Conservation (phyloP, 2,329 filamentous ascomycete genomes). For the Talaromyces piceae region DNA sequence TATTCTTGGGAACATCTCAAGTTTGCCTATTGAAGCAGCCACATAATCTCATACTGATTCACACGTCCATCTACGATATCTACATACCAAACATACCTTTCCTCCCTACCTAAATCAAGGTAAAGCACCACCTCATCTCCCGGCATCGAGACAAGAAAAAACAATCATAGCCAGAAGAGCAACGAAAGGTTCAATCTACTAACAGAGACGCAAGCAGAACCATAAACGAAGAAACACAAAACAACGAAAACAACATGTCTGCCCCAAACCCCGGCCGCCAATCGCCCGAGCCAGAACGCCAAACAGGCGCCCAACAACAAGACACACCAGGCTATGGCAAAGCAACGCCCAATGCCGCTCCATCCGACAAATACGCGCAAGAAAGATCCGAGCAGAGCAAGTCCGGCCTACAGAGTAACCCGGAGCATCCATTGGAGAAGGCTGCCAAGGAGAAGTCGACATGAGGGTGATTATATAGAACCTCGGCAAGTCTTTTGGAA, state of each 20-base stretch:
- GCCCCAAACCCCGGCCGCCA: conserved; percentile 55
- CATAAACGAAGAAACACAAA: not conserved
- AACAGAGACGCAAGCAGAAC: no score
- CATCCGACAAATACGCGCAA: conserved; percentile 24
- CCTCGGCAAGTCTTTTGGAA: no score
- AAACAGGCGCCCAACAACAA: conserved; percentile 57
- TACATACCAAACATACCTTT: no score
- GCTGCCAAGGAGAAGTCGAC: conserved; percentile 27
- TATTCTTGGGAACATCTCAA: no score
- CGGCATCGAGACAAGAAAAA: no score
- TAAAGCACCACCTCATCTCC: no score
- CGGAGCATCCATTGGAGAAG: conserved; percentile 33
- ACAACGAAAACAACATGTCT: conserved; percentile 6
- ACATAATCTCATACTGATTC: no score
- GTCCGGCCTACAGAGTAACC: conserved; percentile 33
- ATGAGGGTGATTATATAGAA: not conserved
- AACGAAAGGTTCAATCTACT: no score
- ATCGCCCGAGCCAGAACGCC: conserved; percentile 66
- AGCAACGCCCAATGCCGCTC: conserved; percentile 45
- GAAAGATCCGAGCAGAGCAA: conserved; percentile 22
- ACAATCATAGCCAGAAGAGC: no score
- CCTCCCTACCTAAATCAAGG: no score
- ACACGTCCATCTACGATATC: no score
- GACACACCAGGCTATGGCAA: conserved; percentile 52
- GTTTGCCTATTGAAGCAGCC: no score